Percentiles rank a stretch among this genome's conserved stretches.
These are phyloP conservation scores for Globisporangium irregulare DNA, from an alignment of 352 stramenopile species.

Conservation along the genomic window DNA sequence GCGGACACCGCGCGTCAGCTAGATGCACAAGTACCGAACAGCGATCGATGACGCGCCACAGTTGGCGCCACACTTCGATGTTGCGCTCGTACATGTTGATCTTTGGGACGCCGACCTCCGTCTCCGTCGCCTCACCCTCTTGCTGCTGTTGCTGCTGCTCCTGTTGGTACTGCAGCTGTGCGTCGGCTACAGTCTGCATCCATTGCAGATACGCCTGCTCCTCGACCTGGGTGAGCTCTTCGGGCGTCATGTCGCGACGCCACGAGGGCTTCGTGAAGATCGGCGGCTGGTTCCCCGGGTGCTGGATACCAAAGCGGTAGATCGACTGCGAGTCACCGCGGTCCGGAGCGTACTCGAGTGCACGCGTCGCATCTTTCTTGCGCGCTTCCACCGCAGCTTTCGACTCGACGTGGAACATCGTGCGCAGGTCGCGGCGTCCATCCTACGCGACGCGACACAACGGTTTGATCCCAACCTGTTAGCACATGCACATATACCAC, in stretches of 20 bases:
- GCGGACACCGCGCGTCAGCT: slow-evolving; percentile 62
- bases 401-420: slow-evolving; percentile 64
- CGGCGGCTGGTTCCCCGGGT: slow-evolving; percentile 51
- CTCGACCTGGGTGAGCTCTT: slow-evolving; percentile 59
- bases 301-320: slow-evolving; percentile 60
- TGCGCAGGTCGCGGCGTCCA: slow-evolving; percentile 56
- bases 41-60: slow-evolving; percentile 81
- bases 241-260: slow-evolving; percentile 58
- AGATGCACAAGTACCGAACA: slow-evolving; percentile 77
- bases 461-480: neutral
- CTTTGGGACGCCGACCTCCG: slow-evolving; percentile 3
- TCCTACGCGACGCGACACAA: slow-evolving; percentile 11
- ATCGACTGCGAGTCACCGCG: slow-evolving; percentile 71
- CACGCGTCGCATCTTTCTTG: slow-evolving; percentile 67
- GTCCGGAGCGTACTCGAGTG: slow-evolving; percentile 54
- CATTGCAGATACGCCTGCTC: slow-evolving; percentile 53
- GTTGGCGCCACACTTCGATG: slow-evolving; percentile 76
- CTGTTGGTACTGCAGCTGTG: slow-evolving; percentile 24
- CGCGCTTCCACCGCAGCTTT: slow-evolving; percentile 53
- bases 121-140: neutral
- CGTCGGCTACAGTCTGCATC: slow-evolving; percentile 44
- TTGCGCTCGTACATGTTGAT: slow-evolving; percentile 81
- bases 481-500: neutral
- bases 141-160: slow-evolving; percentile 7
- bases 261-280: slow-evolving; percentile 67